Base-by-base conservation (phyloP, 164 flowering plant species). In the Tetrastigma voinierianum region DNA sequence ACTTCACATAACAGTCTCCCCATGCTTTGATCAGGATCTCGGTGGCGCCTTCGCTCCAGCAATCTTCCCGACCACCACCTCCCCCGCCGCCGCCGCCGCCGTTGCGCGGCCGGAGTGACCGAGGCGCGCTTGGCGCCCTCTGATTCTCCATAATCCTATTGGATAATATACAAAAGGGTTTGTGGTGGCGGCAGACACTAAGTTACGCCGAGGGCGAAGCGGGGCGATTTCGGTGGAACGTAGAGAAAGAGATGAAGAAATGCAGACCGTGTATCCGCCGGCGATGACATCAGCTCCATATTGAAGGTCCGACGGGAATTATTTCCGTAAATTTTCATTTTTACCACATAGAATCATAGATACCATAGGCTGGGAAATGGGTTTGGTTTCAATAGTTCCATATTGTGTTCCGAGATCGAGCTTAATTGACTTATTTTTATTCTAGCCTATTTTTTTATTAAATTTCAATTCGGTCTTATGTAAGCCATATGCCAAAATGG, bases 21-120 rank as follows among this genome's bases (percentile, higher is more conserved):
- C 95, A 91, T 0, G 90, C 87, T 24, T 87, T 87, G 73, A 91
- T 76, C n/a, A 91, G 77, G 24, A 82, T 77, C n/a, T 52, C 64
- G 14, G 95, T 87, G n/a, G 90, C 92, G 16, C 71, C 88, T 57
- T 86, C 92, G 74, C 82, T 86, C 95, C 97, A 91, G 54, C 90
- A 84, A 63, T 89, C 95, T 45, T 89, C 94, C 8, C 97, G 85
- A 47, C 73, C 79, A 1, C 77, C 74, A 53, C 65, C 67, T 0
- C 77, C 74, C 51, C 65, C 67, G 2, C 75, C 71, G 54, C 76
- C 72, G 24, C 64, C 60, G 61, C 19, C 57, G 68, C 64, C 46
- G 49, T 32, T 59, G 71, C 15, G 59, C 65, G 67, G 9, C 25
- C 16, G 55, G 60, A 62, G 54, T 44, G 57, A 15, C 21, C 70